A percentile compares a stretch with the other conserved stretches of the same genome.
Evolutionary conservation across 2,329 filamentous ascomycete genomes (phyloP).

Genomic region (Verticillium isaacii): DNA sequence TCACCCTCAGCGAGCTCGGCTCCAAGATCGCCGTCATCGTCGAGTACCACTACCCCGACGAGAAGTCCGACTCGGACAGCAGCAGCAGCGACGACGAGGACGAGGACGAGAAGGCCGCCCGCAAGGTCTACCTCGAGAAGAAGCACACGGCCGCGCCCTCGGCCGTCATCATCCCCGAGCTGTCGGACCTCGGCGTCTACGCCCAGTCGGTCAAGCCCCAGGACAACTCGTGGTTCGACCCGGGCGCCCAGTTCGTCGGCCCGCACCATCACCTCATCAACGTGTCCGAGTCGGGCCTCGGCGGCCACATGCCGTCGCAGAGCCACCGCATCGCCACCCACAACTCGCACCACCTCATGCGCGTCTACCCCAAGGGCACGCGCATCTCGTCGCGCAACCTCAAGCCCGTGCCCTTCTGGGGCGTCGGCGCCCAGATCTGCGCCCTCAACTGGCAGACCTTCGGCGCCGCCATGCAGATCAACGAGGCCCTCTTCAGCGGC

Average conservation of each 20-base stretch:
- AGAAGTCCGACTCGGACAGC: conserved; percentile 29
- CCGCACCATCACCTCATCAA: conserved; percentile 66
- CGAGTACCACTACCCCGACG: conserved; percentile 57
- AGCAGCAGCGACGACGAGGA: conserved; percentile 28
- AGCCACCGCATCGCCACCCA: conserved; percentile 49
- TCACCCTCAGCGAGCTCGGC: conserved; percentile 53
- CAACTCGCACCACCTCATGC: conserved; percentile 64
- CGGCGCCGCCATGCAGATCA: conserved; percentile 60
- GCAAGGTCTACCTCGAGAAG: conserved; percentile 44
- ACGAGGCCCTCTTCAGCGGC: conserved; percentile 62
- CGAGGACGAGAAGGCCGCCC: conserved; percentile 40
- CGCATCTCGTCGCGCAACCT: conserved; percentile 64
- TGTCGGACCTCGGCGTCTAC: conserved; percentile 62
- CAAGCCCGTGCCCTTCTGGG: conserved; percentile 60
- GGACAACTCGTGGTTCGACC: conserved; percentile 61
- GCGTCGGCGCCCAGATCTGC: conserved; percentile 62
- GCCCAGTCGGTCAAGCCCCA: conserved; percentile 65
- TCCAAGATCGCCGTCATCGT: conserved; percentile 64
- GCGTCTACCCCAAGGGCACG: conserved; percentile 65
- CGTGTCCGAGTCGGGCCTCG: conserved; percentile 58
- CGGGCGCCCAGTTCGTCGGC: conserved; percentile 42
- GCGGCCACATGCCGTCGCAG: conserved; percentile 41
- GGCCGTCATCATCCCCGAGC: conserved; percentile 55
- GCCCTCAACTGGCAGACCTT: conserved; percentile 69
- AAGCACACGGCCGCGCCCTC: conserved; percentile 44